Base-by-base conservation (phyloP, 305 asterid genomes). In the Euphrasia arctica region DNA sequence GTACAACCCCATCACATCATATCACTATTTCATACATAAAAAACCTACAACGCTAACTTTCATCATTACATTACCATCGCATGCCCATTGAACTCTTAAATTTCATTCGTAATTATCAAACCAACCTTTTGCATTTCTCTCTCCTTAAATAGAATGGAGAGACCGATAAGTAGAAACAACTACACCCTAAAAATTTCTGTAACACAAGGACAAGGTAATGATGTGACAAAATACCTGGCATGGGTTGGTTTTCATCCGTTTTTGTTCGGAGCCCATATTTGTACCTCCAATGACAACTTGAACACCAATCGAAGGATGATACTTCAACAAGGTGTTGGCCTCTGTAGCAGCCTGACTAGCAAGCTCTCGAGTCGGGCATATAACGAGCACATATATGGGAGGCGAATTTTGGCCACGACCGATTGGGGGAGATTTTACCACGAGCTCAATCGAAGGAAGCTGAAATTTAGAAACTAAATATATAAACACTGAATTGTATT, bases 271-370 rank as follows among this genome's bases (percentile, higher is more conserved):
- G 22, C 93, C 79, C 74, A 93, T 82, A 68, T 95, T 71, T 11
- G 97, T 88, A 58, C 99, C 97, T 42, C 97, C 99, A 31, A 93
- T 88, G 68, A 93, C 96, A 67, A 93, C 96, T 78, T 93, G 96
- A 74, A 88, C 96, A 36, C 99, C 99, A 54, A 93, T 72, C 14
- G 96, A 84, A 71, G 89, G 79, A 73, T 93, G 99, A 75, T 88
- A 93, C 70, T 93, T 93, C 84, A 93, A 78, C 81, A 93, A 74
- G 3, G 60, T 80, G 63, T 79, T 86, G 71, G 95, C 99, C 89
- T 93, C 99, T 6, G 88, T 66, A 72, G 97, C 95, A 75, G 99
- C 97, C 79, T 93, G 99, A 70, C 78, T 75, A 66, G 96, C 97
- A 73, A 93, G 97, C 72, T 93, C 99, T 22, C 97, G 78, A 51